Evolutionary conservation across 108 stramenopile genomes (phyloP), one percentile per base, ranked within the genome.

Genomic region (Nitzschia sp.): DNA sequence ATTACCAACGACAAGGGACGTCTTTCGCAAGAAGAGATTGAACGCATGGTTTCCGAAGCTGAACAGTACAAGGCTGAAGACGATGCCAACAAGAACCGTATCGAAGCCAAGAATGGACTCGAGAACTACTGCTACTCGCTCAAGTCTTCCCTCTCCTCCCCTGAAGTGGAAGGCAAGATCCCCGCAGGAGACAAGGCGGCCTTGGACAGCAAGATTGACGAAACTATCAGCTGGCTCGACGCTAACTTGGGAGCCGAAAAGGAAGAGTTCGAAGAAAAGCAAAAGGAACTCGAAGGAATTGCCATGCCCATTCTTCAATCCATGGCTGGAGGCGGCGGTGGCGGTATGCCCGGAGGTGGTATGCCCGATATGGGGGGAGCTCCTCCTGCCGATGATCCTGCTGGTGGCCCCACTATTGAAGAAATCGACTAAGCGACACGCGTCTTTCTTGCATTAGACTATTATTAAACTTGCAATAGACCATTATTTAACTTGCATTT

Each of bases 1-100:
- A 99, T 99, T 84, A 99, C 96, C 78, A 99, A 99, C 87, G 98
- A 99, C 80, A 99, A 99, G 93, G 96, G 97, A 44, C 96, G 97
- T 77, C 85, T 99, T 23, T 96, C 93, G 66, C 94, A 97, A 67
- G 98, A 98, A 21, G 98, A 99, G 78, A 98, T 99, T 78, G 97
- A 99, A 72, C 89, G 97, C 83, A 97, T 99, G 96, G 97, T 99
- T 48, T 82, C 92, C 53, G 98, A 99, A 79, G 98, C 97, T 36
- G 98, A 99, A 89, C 79, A 91, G 55, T 98, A 96, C 92, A 94
- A 94, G 91, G 97, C 97, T 53, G 96, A 97, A 75, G 98, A 99
- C 80, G 96, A 97, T 61, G 95, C 93, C 75, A 96, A 96, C 86
- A 79, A 83, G 70, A 87, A 89, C 70, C 95, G 96, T 77, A 83